Evolutionary conservation across 2,329 filamentous ascomycete genomes (phyloP), one percentile per base, ranked within the genome.

Genomic region (Phaeosphaeriaceae sp.): DNA sequence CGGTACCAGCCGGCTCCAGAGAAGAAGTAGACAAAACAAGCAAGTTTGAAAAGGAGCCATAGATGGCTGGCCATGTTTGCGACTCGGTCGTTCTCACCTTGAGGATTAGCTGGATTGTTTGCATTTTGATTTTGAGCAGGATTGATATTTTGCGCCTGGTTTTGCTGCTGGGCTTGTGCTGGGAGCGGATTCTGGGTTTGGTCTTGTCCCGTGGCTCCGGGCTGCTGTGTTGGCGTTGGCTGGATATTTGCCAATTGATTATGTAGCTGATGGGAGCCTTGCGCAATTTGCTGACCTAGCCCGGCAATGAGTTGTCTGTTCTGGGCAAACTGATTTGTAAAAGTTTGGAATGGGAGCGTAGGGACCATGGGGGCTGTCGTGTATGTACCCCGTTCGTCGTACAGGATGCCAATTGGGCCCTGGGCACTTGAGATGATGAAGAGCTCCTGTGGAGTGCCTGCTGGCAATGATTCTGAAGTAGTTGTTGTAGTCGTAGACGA

Each of bases 1-100:
- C 69, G 54, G 32, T 77, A 73, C 59, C 75, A 75, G 21, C 74
- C 74, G 16, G 75, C 70, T 48, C 76, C 76, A 5, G 70, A 79
- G 50, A 85, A 78, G 60, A 87, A 77, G 64, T 83, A 86, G 46
- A 81, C 77, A 61, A 86, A 83, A 49, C 82, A 78, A 48, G 82
- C 79, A 16, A 86, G 67, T 8, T 84, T 79, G 40, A 84, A 70
- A 18, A 85, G 77, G 2, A 86, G 76, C 84, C 84, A 87, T 18
- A 81, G 56, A 20, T 81, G 78, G 15, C 62, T 64, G 1, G 61
- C 66, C 12, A 70, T 46, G 20, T 65, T 61, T 26, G 44, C 58
- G 6, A 68, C 35, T 2, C 64, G 65, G 34, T 70, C 67, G 17
- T 67, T 58, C 4, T 65, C 58, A 26, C 49, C 54, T 11, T 52